Evolutionary conservation across 1,139 yeast species (phyloP), one percentile per base, ranked within the genome.

Genomic region (Meyerozyma carpophila): DNA sequence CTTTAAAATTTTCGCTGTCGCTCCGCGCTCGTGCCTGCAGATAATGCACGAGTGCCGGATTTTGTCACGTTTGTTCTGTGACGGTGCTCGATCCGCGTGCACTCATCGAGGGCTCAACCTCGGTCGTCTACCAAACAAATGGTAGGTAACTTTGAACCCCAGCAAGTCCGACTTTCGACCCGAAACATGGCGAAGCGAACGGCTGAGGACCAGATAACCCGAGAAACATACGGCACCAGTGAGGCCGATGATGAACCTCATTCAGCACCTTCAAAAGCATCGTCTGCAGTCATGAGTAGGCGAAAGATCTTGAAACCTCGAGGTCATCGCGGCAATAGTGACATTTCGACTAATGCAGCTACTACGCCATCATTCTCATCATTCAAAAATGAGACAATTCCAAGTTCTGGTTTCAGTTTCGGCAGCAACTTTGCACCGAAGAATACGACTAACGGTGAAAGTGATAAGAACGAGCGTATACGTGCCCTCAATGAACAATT

Each of bases 401-500:
- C 37, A 18, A 14, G 21, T 8, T 41, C 39, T 4, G 43, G 43
- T 3, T 16, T 20, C 28, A 40, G 4, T 25, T 24, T 26, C 9
- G 18, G 21, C 4, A 34, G 50, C 11, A 27, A 40, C 13, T 31
- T 43, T 8, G 14, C 43, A 16, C 16, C 39, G 16, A 32, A 41
- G 5, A 48, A 46, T 25, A 40, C 36, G n/a, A 16, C 31, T 16
- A 59, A 64, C 26, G 34, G 34, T 31, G 20, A 16, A 13, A 31
- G 16, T 14, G 34, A 31, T 31, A 63, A 56, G 43, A 58, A 67
- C 36, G 66, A 63, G 13, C 79, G 80, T 54, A 59, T 82, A 32
- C 78, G 74, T 54, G 95, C 95, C 1, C 71, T 89, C 57, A 88
- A 88, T 59, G 76, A 78, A 24, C 79, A 75, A 47, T 84, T 89